A percentile compares a stretch with the other conserved stretches of the same genome.
Conservation (phyloP, 768 basidiomycete genomes). For the Podaxis pistillaris region DNA sequence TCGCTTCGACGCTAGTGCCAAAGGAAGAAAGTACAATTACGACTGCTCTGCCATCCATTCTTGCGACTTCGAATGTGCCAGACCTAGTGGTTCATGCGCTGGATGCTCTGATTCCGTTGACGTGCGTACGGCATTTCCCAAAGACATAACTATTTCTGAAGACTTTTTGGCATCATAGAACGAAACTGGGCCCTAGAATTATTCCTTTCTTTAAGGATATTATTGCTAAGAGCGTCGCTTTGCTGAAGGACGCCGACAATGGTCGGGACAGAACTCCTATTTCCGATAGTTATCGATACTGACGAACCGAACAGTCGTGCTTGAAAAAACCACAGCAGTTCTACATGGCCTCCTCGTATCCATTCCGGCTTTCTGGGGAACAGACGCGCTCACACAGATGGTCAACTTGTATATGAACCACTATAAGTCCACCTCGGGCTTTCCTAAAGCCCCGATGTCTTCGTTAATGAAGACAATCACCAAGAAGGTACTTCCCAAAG, state of each 20-base stretch:
- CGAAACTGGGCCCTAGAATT: constrained; percentile 79
- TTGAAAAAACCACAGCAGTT: constrained; percentile 39
- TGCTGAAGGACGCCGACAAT: constrained; percentile 42
- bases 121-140: constrained; percentile 40
- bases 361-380: constrained; percentile 83
- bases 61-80: constrained; percentile 46
- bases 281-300: neutral
- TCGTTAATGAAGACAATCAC: constrained; percentile 61
- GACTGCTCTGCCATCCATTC: constrained; percentile 54
- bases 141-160: constrained; percentile 10
- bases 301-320: constrained; percentile 24
- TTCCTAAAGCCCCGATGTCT: constrained; percentile 33
- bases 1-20: constrained; percentile 54
- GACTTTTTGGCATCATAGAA: constrained; percentile 35
- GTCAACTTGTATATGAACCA: constrained; percentile 56
- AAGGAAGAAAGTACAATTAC: constrained; percentile 70
- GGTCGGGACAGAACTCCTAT: constrained; percentile 24
- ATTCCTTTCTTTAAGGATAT: constrained; percentile 83
- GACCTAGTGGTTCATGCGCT: constrained; percentile 42
- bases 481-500: constrained; percentile 67
- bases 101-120: constrained; percentile 54
- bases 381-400: constrained; percentile 54
- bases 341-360: constrained; percentile 69
- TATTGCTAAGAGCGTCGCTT: constrained; percentile 51
- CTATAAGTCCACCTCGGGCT: constrained; percentile 29